Evolutionary conservation across 2,329 filamentous ascomycete genomes (phyloP), one percentile per base, ranked within the genome.

Genomic region (Epichloe bromicola): DNA sequence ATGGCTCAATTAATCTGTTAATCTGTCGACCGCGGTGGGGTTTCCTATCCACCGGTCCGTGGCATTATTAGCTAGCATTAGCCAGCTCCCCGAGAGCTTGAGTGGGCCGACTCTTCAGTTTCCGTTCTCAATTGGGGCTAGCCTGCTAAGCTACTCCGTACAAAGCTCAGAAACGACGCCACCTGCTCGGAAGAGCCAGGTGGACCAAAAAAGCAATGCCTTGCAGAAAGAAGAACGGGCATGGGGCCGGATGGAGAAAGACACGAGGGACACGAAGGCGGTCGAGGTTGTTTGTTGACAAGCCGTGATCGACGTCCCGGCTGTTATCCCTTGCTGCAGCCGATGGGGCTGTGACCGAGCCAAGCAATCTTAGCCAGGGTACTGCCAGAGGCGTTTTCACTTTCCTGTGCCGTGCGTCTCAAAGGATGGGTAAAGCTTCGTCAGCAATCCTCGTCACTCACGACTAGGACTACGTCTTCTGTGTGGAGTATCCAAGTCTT

Each of bases 21-120:
- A 30, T 30, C 3, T 30, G 30, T 30, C 30, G 30, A 30, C 30
- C 30, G 30, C 30, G 30, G 30, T 8, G 30, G 37, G 33, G 51
- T 46, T 56, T 51, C 53, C 56, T 55, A 51, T 52, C 50, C 49
- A 57, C 50, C 52, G 53, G 55, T 55, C 53, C 26, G 26, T 30
- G 7, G 26, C 26, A 30, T 10, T 17, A 30, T 14, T 47, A 41
- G 41, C n/a, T 47, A 41, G 41, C 41, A 17, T 38, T 30, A 26
- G 23, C 23, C 23, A 39, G 36, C 20, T 47, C 15, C 46, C 33
- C 38, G 2, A 30, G 30, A 12, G 37, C 40, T 39, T 50, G 36
- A 12, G 38, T 48, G 46, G 48, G 34, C 45, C 49, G 48, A 52
- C 17, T 39, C 41, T 47, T 45, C 50, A 49, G n/a, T 33, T 41